Percentiles rank a stretch among this genome's conserved stretches.
phyloP scores from a whole-genome alignment of 345 rosid species.

The Hibiscus syriacus region DNA sequence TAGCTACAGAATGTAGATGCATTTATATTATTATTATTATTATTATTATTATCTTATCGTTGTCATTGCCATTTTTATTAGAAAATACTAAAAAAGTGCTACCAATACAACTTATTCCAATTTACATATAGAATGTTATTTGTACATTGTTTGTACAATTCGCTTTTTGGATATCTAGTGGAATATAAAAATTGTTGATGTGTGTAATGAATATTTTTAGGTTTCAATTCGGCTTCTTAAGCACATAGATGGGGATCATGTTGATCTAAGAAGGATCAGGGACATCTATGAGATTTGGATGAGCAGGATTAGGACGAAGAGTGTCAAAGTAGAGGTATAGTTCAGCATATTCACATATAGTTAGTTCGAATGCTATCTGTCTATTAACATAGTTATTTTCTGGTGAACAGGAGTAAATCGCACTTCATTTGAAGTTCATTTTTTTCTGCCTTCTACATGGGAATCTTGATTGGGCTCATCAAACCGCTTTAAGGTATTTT shows the following conservation, averaged over 20 bases:
- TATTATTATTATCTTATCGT: too few relatives aligned
- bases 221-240: conserved; percentile 51
- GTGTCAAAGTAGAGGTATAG: conserved; percentile 36
- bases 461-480: conserved; percentile 42
- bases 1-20: background rate
- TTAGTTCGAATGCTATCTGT: background rate
- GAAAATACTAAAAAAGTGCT: too few relatives aligned
- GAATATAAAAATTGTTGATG: background rate
- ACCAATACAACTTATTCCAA: background rate
- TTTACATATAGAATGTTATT: background rate
- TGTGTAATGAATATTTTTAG: conserved; percentile 24
- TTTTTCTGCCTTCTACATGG: conserved; percentile 43
- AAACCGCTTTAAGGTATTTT: conserved; percentile 46
- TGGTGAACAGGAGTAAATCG: conserved; percentile 42
- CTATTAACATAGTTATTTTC: background rate
- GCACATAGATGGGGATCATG: conserved; percentile 25
- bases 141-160: background rate
- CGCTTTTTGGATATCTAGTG: background rate
- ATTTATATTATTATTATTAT: background rate
- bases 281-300: conserved; percentile 61
- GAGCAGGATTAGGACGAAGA: conserved; percentile 41
- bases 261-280: conserved; percentile 28
- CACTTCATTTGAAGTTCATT: conserved; percentile 63
- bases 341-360: background rate
- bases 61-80: too few relatives aligned